Evolutionary conservation across 2,329 filamentous ascomycete species (phyloP), one percentile per base, ranked within the genome.

Genomic region (Ascochyta viciae-villosae): DNA sequence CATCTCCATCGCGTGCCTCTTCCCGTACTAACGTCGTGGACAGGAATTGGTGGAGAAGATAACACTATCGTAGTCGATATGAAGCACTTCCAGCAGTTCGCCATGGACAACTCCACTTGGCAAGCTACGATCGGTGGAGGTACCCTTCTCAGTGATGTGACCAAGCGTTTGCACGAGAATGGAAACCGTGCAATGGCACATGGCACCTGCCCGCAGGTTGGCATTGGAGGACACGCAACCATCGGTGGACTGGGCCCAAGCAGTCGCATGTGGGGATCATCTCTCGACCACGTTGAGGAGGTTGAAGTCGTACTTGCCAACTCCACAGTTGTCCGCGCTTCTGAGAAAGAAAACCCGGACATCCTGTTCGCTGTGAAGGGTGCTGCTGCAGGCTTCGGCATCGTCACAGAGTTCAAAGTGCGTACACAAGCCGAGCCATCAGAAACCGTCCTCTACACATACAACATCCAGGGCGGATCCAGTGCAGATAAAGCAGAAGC

Each of bases 31-130:
- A 46, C 13, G 15, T n/a, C 0, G 27, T 13, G 24, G 38, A 9
- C 46, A 71, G 79, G 78, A 0, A 74, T 82, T 3, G 80, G 81
- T 9, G 81, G 80, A 12, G 67, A 77, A 57, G 72, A 82, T 43
- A 77, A 77, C 10, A 76, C 78, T 33, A 70, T 84, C 26, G 77
- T 82, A 0, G 74, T 85, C n/a, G 80, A 83, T 60, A 66, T 84
- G 58, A 76, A 80, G 57, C 70, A 77, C 46, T 80, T 83, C 64
- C 77, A 80, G 55, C 70, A 77, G 33, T 79, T 84, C 33, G 73
- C 71, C 3, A 69, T 83, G 49, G 74, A 83, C 58, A 64, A 72
- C 1, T 60, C 57, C 6, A 81, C 76, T 3, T 75, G 76, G 56
- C 75, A 79, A 50, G 81, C 81, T 1, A 78, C 74, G 4, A 75